Evolutionary conservation across 1,284 basidiomycete species (phyloP).

Genomic region (Athelia psychrophila): DNA sequence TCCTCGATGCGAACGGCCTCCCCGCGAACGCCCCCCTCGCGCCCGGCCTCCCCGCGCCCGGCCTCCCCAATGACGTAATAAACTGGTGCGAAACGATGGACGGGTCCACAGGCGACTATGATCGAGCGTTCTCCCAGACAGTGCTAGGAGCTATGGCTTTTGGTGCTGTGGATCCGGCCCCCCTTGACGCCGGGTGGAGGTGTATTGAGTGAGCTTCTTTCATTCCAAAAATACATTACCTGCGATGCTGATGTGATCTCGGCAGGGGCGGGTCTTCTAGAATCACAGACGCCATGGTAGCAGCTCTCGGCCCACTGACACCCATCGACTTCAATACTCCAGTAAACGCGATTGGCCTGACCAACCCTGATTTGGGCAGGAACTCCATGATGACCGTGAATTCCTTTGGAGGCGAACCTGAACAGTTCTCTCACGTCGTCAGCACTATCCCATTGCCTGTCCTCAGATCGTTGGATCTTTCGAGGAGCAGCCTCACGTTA

Average conservation of each 20-base stretch:
- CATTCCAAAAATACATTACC: background rate
- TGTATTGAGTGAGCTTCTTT: slow-evolving; percentile 5
- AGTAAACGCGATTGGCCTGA: too few relatives aligned
- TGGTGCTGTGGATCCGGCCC: background rate
- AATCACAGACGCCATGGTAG: slow-evolving; percentile 13
- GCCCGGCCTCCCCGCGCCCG: slow-evolving; percentile 4
- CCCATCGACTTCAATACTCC: too few relatives aligned
- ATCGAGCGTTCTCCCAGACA: slow-evolving; percentile 22
- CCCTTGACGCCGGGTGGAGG: slow-evolving; percentile 6
- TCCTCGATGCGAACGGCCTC: background rate
- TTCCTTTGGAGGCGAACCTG: background rate
- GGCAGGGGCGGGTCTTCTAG: slow-evolving; percentile 14
- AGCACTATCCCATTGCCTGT: slow-evolving; percentile 23
- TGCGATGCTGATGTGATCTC: background rate
- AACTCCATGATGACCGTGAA: background rate
- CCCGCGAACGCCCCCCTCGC: too few relatives aligned
- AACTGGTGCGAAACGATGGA: slow-evolving; percentile 26
- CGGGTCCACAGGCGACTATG: slow-evolving; percentile 20
- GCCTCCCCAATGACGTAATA: slow-evolving; percentile 16
- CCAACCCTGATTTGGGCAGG: slow-evolving; percentile 8
- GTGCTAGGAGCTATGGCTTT: slow-evolving; percentile 3
- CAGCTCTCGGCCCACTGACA: slow-evolving; percentile 4
- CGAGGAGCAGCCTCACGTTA: slow-evolving; percentile 16
- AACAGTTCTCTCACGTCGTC: slow-evolving; percentile 25
- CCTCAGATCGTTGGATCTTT: slow-evolving; percentile 23